These are phyloP conservation scores for Pseudonectria buxi DNA, from an alignment of 2,329 filamentous ascomycete species.

Conservation along the genomic window DNA sequence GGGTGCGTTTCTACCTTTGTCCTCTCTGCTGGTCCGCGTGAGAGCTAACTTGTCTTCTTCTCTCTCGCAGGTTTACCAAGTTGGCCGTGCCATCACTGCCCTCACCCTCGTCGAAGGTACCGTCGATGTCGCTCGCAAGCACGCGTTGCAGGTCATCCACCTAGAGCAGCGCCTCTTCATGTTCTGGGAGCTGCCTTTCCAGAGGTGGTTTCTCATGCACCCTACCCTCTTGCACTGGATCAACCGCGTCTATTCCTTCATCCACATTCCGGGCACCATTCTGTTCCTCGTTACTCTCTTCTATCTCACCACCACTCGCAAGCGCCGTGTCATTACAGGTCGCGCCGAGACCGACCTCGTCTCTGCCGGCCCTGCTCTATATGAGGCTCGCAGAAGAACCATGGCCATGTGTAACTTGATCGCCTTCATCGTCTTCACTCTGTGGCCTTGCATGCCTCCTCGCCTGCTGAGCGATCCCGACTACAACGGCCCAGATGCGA, in stretches of 20 bases:
- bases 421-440: conserved; percentile 55
- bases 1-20: conserved; percentile 46
- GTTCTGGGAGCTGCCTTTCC: conserved; percentile 58
- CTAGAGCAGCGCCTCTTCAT: conserved; percentile 59
- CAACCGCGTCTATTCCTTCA: conserved; percentile 69
- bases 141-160: conserved; percentile 61
- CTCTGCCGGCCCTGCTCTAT: conserved; percentile 38
- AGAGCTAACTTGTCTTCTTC: background rate
- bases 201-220: conserved; percentile 44
- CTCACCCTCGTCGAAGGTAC: conserved; percentile 61
- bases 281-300: conserved; percentile 59
- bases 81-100: conserved; percentile 65
- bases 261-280: conserved; percentile 72
- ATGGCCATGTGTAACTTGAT: conserved; percentile 57
- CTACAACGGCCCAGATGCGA: conserved; percentile 48
- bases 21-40: too few relatives aligned
- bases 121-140: conserved; percentile 59
- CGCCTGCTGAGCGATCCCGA: conserved; percentile 50
- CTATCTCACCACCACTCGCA: conserved; percentile 61
- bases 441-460: conserved; percentile 59
- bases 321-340: conserved; percentile 31
- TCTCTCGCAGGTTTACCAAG: conserved; percentile 57
- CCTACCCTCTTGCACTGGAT: conserved; percentile 58
- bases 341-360: conserved; percentile 23
- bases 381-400: conserved; percentile 50